A percentile compares a stretch with the other conserved stretches of the same genome.
Conservation (phyloP, 371 early-diverging fungal genomes). For the Actinomortierella ambigua region DNA sequence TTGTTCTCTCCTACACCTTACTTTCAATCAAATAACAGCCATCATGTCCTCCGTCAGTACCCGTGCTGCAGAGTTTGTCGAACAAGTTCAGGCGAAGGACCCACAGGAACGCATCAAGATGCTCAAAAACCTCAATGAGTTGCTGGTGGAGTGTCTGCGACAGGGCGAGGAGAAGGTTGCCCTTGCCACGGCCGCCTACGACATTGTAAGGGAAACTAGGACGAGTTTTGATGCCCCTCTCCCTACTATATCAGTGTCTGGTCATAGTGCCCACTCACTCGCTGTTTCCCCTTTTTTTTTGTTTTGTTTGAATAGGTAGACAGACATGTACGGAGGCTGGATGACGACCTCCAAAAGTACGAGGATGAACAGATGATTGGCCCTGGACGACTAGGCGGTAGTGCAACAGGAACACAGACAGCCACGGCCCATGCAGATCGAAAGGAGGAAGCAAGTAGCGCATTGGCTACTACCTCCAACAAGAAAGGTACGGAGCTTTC, state of each 20-base stretch:
- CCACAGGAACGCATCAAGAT: slow-evolving; percentile 61
- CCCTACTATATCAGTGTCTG: too few species aligned
- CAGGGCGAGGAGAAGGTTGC: slow-evolving; percentile 93
- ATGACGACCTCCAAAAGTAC: slow-evolving; percentile 87
- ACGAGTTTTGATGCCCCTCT: too few species aligned
- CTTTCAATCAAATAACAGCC: slow-evolving; percentile 37
- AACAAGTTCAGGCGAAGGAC: slow-evolving; percentile 52
- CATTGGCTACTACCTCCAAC: slow-evolving; percentile 15
- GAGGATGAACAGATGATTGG: slow-evolving; percentile 87
- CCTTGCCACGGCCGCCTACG: slow-evolving; percentile 89
- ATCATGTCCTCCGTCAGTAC: slow-evolving; percentile 65
- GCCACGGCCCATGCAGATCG: slow-evolving; percentile 27
- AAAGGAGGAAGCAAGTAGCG: slow-evolving; percentile 38
- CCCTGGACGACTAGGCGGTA: slow-evolving; percentile 51
- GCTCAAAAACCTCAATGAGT: slow-evolving; percentile 62
- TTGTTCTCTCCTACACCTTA: neutral
- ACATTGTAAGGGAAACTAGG: slow-evolving; percentile 83
- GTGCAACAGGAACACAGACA: slow-evolving; percentile 6
- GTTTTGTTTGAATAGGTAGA: slow-evolving; percentile 68
- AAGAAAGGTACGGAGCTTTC: slow-evolving; percentile 26
- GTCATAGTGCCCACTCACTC: too few species aligned
- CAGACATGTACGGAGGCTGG: slow-evolving; percentile 87
- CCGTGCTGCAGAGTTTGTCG: slow-evolving; percentile 61
- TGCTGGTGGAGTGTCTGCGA: slow-evolving; percentile 75
- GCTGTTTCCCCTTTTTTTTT: slow-evolving; percentile 3